These are phyloP conservation scores for Candida sanyaensis DNA, from an alignment of 1,139 yeast species.

Conservation along the genomic window DNA sequence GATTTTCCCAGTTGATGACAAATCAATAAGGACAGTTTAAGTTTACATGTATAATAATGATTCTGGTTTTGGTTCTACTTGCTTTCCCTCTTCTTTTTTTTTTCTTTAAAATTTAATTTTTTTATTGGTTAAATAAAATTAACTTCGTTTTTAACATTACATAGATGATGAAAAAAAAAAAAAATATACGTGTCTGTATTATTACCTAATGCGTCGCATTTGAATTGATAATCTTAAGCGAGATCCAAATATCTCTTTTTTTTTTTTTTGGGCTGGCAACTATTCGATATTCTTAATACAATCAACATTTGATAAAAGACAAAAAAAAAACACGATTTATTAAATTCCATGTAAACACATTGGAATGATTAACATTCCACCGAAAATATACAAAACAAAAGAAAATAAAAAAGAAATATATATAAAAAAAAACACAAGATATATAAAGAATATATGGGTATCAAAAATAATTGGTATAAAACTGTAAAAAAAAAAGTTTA, in stretches of 20 bases:
- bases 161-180: not conserved
- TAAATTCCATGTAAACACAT: conserved; percentile 1
- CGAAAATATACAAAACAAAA: not conserved
- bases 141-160: not conserved
- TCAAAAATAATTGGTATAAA: not conserved
- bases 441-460: not conserved
- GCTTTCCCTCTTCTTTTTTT: not conserved
- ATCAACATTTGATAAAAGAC: not conserved
- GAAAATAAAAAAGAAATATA: not conserved
- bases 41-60: not conserved
- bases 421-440: not conserved
- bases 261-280: too few species aligned
- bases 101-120: not conserved
- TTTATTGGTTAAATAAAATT: not conserved
- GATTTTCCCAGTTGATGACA: not conserved
- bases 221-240: not conserved
- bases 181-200: conserved; percentile 1
- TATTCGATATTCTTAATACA: too few species aligned
- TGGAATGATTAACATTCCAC: not conserved
- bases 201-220: not conserved
- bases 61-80: conserved; percentile 1
- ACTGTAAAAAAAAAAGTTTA: not conserved
- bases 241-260: too few species aligned
- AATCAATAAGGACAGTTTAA: not conserved
- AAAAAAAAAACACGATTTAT: not conserved